A percentile compares a stretch with the other conserved stretches of the same genome.
These are phyloP conservation scores for Quambalaria eucalypti DNA, from an alignment of 1,284 basidiomycete genomes.

Conservation along the genomic window DNA sequence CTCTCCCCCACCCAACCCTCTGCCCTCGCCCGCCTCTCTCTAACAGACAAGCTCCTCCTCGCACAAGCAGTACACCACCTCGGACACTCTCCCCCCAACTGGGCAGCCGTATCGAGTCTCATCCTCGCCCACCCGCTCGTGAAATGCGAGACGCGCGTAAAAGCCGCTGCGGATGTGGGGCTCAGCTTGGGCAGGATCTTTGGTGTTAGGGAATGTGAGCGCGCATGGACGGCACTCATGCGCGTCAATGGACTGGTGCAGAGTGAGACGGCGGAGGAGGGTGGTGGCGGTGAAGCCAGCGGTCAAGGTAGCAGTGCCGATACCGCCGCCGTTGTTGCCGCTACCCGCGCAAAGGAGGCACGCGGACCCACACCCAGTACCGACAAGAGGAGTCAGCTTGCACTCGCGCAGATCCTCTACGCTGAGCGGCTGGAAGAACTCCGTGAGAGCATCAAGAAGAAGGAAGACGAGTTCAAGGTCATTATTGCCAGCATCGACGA, in stretches of 20 bases:
- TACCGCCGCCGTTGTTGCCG: neutral
- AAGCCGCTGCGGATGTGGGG: constrained; percentile 23
- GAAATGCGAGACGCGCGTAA: constrained; percentile 14
- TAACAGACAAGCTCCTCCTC: constrained; percentile 41
- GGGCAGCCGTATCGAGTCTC: constrained; percentile 26
- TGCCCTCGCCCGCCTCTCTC: too few relatives aligned
- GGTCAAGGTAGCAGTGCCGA: neutral
- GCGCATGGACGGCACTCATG: constrained; percentile 33
- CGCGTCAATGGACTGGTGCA: constrained; percentile 17
- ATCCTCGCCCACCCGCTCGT: constrained; percentile 35
- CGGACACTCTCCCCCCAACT: constrained; percentile 31
- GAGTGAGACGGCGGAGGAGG: constrained; percentile 7
- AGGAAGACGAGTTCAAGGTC: constrained; percentile 26
- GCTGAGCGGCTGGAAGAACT: constrained; percentile 36
- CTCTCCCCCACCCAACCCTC: too few relatives aligned
- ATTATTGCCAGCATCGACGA: constrained; percentile 23
- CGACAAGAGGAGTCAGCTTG: constrained; percentile 27
- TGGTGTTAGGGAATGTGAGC: constrained; percentile 33
- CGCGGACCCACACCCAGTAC: constrained; percentile 19
- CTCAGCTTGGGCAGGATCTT: constrained; percentile 29
- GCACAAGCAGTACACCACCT: constrained; percentile 40
- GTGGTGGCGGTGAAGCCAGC: neutral
- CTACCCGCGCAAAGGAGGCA: constrained; percentile 22
- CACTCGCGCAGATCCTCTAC: constrained; percentile 35
- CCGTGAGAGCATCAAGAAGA: constrained; percentile 23